Percentiles rank a stretch among this genome's conserved stretches.
Evolutionary conservation across 768 basidiomycete genomes (phyloP).

Genomic region (Podaxis sp.): DNA sequence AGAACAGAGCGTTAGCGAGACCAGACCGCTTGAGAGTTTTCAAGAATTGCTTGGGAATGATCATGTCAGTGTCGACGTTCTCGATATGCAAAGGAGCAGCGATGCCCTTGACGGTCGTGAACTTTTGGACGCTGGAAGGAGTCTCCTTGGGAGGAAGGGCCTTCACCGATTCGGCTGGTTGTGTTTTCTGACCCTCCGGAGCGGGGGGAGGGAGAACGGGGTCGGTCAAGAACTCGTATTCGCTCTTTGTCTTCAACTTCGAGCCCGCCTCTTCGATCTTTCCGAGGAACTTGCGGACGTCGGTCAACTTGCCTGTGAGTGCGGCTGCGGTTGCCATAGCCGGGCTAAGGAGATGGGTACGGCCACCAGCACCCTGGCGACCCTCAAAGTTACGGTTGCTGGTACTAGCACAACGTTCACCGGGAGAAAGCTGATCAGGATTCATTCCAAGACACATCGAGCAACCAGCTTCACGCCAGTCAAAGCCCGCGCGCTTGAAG

Average conservation of each 20-base stretch:
- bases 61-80: conserved; percentile 92
- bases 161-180: conserved; percentile 31
- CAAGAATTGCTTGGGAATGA: conserved; percentile 92
- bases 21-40: conserved; percentile 92
- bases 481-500: conserved; percentile 90
- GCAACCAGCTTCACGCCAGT: conserved; percentile 94
- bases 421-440: conserved; percentile 83
- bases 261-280: conserved; percentile 42
- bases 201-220: conserved; percentile 57
- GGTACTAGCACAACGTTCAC: conserved; percentile 86
- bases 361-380: conserved; percentile 82
- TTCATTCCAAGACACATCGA: conserved; percentile 98
- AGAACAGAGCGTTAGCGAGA: conserved; percentile 81
- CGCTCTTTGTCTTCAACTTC: conserved; percentile 69
- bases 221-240: conserved; percentile 77
- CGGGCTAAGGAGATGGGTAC: conserved; percentile 86
- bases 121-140: conserved; percentile 56
- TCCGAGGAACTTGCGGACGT: conserved; percentile 76
- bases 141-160: conserved; percentile 41
- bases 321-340: conserved; percentile 95
- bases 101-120: conserved; percentile 70
- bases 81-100: conserved; percentile 79
- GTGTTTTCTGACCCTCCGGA: conserved; percentile 36
- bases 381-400: conserved; percentile 95
- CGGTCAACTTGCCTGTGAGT: conserved; percentile 79